phyloP scores from a whole-genome alignment of 495 filamentous ascomycete species.

The Cercophora newfieldiana region DNA sequence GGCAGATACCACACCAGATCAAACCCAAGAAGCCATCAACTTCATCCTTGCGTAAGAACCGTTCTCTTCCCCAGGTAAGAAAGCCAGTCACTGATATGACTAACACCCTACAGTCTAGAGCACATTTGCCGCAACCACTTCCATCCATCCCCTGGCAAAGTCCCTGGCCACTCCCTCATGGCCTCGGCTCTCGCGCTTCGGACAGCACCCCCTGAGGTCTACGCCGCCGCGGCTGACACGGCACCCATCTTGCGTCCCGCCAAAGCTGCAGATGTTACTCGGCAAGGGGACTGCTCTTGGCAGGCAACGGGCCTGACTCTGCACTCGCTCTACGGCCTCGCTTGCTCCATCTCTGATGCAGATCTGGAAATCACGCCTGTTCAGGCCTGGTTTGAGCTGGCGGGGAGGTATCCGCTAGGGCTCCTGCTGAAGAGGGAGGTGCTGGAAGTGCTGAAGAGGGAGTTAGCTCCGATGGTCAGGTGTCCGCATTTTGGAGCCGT shows the following conservation, averaged over 20 bases:
- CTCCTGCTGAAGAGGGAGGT: conserved; percentile 24
- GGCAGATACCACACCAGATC: conserved; percentile 24
- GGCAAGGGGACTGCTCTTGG: conserved; percentile 23
- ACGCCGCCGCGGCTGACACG: conserved; percentile 23
- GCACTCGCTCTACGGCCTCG: conserved; percentile 40
- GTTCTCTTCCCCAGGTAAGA: not conserved
- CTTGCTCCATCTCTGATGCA: conserved; percentile 34
- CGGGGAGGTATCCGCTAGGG: conserved; percentile 26
- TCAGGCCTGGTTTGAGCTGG: conserved; percentile 54
- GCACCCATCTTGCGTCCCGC: conserved; percentile 7
- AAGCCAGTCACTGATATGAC: conserved; percentile 4
- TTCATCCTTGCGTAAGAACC: conserved; percentile 49
- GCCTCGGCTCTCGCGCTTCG: conserved; percentile 43
- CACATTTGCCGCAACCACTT: conserved; percentile 53
- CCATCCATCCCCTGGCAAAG: conserved; percentile 23
- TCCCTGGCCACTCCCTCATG: conserved; percentile 48
- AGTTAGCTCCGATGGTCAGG: conserved; percentile 34
- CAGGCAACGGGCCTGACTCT: conserved; percentile 36
- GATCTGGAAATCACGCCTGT: conserved; percentile 50
- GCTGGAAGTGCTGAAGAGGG: conserved; percentile 33
- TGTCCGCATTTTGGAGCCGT: conserved; percentile 47
- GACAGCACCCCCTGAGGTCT: conserved; percentile 32
- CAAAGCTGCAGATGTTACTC: conserved; percentile 3
- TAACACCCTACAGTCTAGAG: conserved; percentile 40
- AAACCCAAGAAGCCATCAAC: conserved; percentile 49